Conservation (phyloP, 73 alveolate genomes). For the Paramecium octaurelia region DNA sequence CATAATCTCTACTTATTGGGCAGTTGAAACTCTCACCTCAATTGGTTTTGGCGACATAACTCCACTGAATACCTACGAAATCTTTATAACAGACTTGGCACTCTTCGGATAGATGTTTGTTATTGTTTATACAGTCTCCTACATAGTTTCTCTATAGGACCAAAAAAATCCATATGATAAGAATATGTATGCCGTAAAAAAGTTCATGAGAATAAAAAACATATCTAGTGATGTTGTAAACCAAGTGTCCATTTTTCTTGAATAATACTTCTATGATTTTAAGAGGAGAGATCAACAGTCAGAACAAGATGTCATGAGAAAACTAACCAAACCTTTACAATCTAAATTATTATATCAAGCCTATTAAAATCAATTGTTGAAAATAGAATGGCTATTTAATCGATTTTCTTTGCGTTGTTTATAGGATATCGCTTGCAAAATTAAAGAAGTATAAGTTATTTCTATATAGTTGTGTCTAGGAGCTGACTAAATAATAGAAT, state of each 20-base stretch:
- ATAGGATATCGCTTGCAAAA: not conserved
- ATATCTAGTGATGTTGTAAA: not conserved
- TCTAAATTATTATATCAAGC: not conserved
- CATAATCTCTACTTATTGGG: not conserved
- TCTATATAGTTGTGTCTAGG: not conserved
- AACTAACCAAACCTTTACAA: not conserved
- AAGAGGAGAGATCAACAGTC: not conserved
- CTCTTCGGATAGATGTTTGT: not conserved
- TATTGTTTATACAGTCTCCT: not conserved
- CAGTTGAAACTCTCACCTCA: not conserved
- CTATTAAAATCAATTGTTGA: not conserved
- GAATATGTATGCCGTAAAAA: not conserved
- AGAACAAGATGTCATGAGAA: not conserved
- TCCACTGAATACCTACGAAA: not conserved
- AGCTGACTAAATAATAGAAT: not conserved
- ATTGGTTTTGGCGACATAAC: conserved; percentile 29
- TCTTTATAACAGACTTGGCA: not conserved
- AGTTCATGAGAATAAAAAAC: not conserved
- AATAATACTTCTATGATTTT: not conserved
- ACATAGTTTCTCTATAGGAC: not conserved
- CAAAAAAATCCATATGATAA: not conserved
- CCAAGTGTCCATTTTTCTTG: not conserved
- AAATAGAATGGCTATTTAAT: not conserved
- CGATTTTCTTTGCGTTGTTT: not conserved
- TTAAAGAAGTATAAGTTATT: not conserved